phyloP scores from a whole-genome alignment of 2,329 filamentous ascomycete species.

The Scedosporium aurantiacum region DNA sequence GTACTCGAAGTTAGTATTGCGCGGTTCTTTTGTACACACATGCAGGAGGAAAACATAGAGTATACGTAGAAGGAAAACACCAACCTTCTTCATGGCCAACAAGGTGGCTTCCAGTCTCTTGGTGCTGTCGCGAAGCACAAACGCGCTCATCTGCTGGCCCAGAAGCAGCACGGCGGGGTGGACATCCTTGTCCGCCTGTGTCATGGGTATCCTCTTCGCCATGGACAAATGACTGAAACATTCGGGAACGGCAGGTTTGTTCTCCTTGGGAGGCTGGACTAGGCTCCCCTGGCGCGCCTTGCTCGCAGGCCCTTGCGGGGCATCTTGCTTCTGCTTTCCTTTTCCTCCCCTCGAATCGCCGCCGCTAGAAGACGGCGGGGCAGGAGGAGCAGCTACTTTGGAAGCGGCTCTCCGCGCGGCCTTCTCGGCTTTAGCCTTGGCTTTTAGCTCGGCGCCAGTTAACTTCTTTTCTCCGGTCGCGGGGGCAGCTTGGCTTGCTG shows the following conservation, averaged over 20 bases:
- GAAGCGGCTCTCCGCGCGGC: constrained; percentile 68
- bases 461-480: constrained; percentile 40
- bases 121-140: constrained; percentile 80
- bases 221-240: constrained; percentile 77
- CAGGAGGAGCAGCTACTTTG: constrained; percentile 42
- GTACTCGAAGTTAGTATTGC: background rate
- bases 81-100: constrained; percentile 75
- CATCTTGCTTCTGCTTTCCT: constrained; percentile 35
- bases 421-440: constrained; percentile 83
- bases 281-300: constrained; percentile 14
- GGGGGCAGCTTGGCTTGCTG: background rate
- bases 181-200: constrained; percentile 61
- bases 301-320: constrained; percentile 14
- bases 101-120: constrained; percentile 80
- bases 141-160: constrained; percentile 82
- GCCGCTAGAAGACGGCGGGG: constrained; percentile 22
- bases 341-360: constrained; percentile 35
- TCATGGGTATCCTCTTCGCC: constrained; percentile 42
- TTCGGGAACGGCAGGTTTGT: constrained; percentile 52
- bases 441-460: constrained; percentile 73
- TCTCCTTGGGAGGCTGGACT: constrained; percentile 31
- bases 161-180: constrained; percentile 77
- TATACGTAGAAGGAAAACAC: background rate
- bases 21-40: background rate
- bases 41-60: background rate